These are phyloP conservation scores for Pythium dissotocum DNA, from an alignment of 352 stramenopile genomes.

Conservation along the genomic window DNA sequence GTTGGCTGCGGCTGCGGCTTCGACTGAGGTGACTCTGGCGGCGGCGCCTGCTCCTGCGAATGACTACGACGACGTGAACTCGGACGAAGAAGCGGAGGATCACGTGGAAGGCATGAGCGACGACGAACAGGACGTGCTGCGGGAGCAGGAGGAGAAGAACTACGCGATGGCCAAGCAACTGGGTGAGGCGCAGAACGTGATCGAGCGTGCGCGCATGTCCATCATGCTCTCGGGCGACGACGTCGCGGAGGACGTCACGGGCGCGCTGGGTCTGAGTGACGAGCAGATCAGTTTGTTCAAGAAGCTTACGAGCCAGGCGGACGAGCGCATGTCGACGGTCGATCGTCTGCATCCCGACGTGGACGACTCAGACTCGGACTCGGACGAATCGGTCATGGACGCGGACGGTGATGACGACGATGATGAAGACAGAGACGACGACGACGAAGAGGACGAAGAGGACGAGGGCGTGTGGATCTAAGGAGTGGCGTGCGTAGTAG, in stretches of 20 bases:
- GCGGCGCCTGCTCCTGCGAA: constrained; percentile 30
- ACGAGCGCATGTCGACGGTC: constrained; percentile 86
- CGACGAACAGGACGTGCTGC: constrained; percentile 64
- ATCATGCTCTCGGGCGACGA: constrained; percentile 85
- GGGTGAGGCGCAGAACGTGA: constrained; percentile 80
- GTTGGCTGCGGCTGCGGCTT: not conserved
- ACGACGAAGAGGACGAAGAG: constrained; percentile 39
- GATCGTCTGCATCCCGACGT: constrained; percentile 73
- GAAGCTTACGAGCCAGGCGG: constrained; percentile 86
- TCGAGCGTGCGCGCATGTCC: constrained; percentile 82
- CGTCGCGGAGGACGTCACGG: constrained; percentile 51
- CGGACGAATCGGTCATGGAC: constrained; percentile 50
- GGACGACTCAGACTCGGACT: constrained; percentile 78
- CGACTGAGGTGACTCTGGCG: constrained; percentile 25
- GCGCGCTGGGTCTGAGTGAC: constrained; percentile 61
- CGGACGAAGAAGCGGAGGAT: constrained; percentile 79
- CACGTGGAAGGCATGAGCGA: constrained; percentile 66
- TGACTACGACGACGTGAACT: constrained; percentile 81
- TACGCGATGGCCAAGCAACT: constrained; percentile 82
- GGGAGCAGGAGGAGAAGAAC: constrained; percentile 84
- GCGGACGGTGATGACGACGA: constrained; percentile 44
- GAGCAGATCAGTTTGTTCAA: constrained; percentile 92
- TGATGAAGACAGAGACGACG: constrained; percentile 32
- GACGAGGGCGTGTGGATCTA: constrained; percentile 89
- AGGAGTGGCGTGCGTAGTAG: constrained; percentile 16